Percentiles rank a stretch among this genome's conserved stretches.
These are phyloP conservation scores for Fraxinus greggii DNA, from an alignment of 305 asterid species.

Conservation along the genomic window DNA sequence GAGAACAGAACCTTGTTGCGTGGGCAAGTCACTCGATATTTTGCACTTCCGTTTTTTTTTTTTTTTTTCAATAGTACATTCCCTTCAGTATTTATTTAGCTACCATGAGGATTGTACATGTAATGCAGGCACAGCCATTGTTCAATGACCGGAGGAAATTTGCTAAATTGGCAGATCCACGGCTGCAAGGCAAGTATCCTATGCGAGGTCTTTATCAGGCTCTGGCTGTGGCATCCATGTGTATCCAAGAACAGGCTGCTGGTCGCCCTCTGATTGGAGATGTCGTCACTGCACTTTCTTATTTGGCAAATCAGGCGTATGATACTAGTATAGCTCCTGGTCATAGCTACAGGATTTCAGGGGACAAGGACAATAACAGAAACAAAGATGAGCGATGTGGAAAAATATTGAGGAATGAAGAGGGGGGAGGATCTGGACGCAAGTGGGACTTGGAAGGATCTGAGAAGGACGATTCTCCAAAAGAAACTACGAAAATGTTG, in stretches of 20 bases:
- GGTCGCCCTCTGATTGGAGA: slow-evolving; percentile 94
- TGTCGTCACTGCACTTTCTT: slow-evolving; percentile 91
- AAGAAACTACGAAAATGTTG: slow-evolving; percentile 59
- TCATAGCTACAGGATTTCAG: neutral
- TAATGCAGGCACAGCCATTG: slow-evolving; percentile 79
- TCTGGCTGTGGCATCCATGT: slow-evolving; percentile 96
- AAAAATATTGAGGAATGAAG: slow-evolving; percentile 57
- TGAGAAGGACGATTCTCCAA: slow-evolving; percentile 76
- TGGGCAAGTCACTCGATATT: slow-evolving; percentile 51
- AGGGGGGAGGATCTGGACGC: slow-evolving; percentile 65
- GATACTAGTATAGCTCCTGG: slow-evolving; percentile 50
- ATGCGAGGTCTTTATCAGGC: slow-evolving; percentile 94
- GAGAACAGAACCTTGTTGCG: slow-evolving; percentile 87
- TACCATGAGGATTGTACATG: neutral
- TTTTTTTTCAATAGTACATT: neutral
- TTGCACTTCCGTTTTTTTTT: neutral
- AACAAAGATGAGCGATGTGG: slow-evolving; percentile 55
- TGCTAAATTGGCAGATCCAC: slow-evolving; percentile 79
- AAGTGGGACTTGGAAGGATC: slow-evolving; percentile 77
- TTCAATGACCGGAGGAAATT: slow-evolving; percentile 83
- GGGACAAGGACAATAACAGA: slow-evolving; percentile 43
- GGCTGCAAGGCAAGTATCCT: slow-evolving; percentile 79
- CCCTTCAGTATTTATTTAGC: neutral
- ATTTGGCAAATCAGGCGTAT: slow-evolving; percentile 76
- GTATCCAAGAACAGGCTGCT: slow-evolving; percentile 95